Conservation (phyloP, 768 basidiomycete species). For the Suillus variegatus region DNA sequence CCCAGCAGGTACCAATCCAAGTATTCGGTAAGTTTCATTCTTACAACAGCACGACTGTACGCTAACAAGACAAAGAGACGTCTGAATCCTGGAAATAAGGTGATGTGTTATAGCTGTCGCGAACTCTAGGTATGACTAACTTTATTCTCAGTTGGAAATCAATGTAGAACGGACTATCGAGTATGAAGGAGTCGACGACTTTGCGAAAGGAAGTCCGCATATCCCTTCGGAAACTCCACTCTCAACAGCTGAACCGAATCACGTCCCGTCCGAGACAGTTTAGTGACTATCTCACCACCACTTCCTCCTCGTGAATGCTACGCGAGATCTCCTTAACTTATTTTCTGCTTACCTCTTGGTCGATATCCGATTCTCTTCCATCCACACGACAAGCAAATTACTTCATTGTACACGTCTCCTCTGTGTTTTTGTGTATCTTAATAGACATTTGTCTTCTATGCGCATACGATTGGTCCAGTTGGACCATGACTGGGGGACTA, state of each 20-base stretch:
- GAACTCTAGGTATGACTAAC: background rate
- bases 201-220: background rate
- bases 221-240: background rate
- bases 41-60: no score
- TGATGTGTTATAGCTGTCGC: background rate
- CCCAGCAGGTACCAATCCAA: slow-evolving; percentile 20
- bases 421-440: background rate
- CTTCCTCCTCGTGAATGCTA: background rate
- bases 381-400: background rate
- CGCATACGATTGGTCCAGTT: background rate
- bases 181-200: slow-evolving; percentile 12
- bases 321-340: no score
- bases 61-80: background rate
- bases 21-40: background rate
- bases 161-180: slow-evolving; percentile 30
- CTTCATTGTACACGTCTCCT: background rate
- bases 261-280: background rate
- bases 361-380: background rate
- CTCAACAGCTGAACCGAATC: background rate
- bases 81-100: background rate
- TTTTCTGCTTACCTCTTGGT: background rate
- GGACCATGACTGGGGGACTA: background rate
- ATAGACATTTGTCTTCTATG: background rate
- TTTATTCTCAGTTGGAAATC: slow-evolving; percentile 24
- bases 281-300: background rate